Evolutionary conservation across 805 yeast species (phyloP).

Genomic region (Wickerhamiella alocasiicola): DNA sequence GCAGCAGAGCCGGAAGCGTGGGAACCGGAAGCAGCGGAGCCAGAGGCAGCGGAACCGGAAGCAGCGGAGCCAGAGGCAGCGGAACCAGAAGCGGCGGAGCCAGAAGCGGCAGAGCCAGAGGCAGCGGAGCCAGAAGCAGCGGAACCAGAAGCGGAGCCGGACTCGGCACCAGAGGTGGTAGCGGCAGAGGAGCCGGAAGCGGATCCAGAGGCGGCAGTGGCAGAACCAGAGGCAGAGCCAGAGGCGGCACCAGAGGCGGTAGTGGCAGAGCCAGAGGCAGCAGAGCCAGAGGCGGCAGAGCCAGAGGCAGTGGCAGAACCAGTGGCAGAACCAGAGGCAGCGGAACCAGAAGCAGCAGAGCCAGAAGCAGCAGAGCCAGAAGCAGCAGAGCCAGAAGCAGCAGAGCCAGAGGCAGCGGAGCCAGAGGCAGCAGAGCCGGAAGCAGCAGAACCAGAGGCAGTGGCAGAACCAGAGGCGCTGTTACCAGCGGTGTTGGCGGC

Average conservation of each 20-base stretch:
- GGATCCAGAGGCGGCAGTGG: slow-evolving; percentile 5
- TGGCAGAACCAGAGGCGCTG: slow-evolving; percentile 6
- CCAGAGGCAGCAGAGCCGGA: slow-evolving; percentile 1
- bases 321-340: slow-evolving; percentile 7
- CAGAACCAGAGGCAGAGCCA: slow-evolving; percentile 4
- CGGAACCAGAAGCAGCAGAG: slow-evolving; percentile 4
- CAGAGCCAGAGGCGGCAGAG: slow-evolving; percentile 6
- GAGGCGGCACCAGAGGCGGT: not conserved
- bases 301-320: slow-evolving; percentile 3
- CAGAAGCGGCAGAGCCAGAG: not conserved
- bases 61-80: slow-evolving; percentile 2
- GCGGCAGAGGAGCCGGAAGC: slow-evolving; percentile 1
- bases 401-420: slow-evolving; percentile 5
- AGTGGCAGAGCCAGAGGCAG: slow-evolving; percentile 1
- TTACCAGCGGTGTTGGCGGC: not conserved
- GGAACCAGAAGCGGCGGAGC: not conserved
- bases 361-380: not conserved
- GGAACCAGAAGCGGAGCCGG: slow-evolving; percentile 2
- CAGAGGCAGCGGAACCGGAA: slow-evolving; percentile 1
- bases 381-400: not conserved
- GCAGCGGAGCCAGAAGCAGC: not conserved
- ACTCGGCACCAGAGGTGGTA: not conserved
- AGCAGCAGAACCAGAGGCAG: slow-evolving; percentile 4
- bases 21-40: slow-evolving; percentile 1
- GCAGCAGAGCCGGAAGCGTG: slow-evolving; percentile 3